These are phyloP conservation scores for Puccinia brachypodii DNA, from an alignment of 1,284 basidiomycete genomes.

Conservation along the genomic window DNA sequence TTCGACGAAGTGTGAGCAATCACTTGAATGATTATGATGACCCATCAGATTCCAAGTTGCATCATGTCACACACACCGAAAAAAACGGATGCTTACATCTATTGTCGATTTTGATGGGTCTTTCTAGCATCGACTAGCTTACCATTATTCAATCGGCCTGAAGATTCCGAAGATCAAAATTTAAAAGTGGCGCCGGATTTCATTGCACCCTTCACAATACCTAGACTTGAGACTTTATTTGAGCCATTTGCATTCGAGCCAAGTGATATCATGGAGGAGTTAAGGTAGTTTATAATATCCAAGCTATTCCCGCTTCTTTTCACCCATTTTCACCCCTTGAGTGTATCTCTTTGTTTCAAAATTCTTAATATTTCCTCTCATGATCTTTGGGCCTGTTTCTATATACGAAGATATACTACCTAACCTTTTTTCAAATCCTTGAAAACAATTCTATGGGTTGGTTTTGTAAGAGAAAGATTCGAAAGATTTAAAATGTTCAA, in stretches of 20 bases:
- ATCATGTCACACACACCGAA: not conserved
- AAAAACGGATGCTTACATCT: not conserved
- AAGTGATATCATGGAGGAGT: not conserved
- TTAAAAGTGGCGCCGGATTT: not conserved
- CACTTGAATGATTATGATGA: not conserved
- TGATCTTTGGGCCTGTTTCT: too few species aligned
- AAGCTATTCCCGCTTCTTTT: too few species aligned
- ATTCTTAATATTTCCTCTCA: too few species aligned
- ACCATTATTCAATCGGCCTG: not conserved
- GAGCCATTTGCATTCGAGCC: not conserved
- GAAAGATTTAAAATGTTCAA: too few species aligned
- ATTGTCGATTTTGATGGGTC: not conserved
- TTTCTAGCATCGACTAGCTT: not conserved
- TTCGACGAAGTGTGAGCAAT: not conserved
- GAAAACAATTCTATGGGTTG: too few species aligned
- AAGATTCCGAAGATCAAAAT: not conserved
- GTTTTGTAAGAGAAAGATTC: too few species aligned
- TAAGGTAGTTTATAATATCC: too few species aligned
- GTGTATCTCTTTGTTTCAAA: too few species aligned
- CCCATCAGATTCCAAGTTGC: not conserved
- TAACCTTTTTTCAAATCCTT: too few species aligned
- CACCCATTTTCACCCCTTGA: too few species aligned
- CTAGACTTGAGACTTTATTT: not conserved
- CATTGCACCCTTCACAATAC: not conserved
- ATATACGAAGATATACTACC: too few species aligned